Evolutionary conservation across 192 early-diverging fungal genomes (phyloP).

Genomic region (Coemansia sp.): DNA sequence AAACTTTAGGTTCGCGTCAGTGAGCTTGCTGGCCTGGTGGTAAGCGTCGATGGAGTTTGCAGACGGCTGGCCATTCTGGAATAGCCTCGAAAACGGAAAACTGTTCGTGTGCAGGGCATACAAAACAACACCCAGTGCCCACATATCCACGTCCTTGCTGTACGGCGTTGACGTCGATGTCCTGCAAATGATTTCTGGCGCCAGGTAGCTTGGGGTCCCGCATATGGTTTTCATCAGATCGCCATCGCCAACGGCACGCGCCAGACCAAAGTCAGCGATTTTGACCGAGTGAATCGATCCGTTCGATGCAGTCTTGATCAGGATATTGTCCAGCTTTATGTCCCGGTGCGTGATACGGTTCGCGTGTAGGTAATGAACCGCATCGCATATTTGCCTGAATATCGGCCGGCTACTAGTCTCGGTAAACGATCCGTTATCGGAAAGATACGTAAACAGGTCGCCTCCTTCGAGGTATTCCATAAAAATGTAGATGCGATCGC

Average conservation of each 20-base stretch:
- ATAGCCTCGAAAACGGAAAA: constrained; percentile 42
- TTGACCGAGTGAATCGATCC: constrained; percentile 29
- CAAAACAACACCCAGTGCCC: constrained; percentile 53
- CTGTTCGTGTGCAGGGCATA: constrained; percentile 46
- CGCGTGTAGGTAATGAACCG: constrained; percentile 76
- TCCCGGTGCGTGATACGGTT: constrained; percentile 92
- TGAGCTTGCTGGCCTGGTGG: constrained; percentile 22
- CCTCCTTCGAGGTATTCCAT: constrained; percentile 55
- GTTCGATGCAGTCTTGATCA: constrained; percentile 27
- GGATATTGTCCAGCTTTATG: constrained; percentile 83
- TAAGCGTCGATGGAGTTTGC: constrained; percentile 28
- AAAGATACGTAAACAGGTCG: constrained; percentile 48
- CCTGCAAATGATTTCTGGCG: constrained; percentile 54
- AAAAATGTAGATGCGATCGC: constrained; percentile 52
- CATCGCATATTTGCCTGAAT: constrained; percentile 50
- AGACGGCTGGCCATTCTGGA: constrained; percentile 13
- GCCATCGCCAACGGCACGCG: constrained; percentile 46
- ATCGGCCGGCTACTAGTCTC: constrained; percentile 44
- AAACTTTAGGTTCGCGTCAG: constrained; percentile 20
- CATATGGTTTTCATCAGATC: constrained; percentile 56
- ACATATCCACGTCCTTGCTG: constrained; percentile 50
- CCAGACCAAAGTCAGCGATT: constrained; percentile 73
- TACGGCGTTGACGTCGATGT: constrained; percentile 38
- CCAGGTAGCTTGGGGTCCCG: constrained; percentile 60
- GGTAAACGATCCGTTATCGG: constrained; percentile 36